Base-by-base conservation (phyloP, 2,329 filamentous ascomycete genomes). In the Talaromyces sp. region DNA sequence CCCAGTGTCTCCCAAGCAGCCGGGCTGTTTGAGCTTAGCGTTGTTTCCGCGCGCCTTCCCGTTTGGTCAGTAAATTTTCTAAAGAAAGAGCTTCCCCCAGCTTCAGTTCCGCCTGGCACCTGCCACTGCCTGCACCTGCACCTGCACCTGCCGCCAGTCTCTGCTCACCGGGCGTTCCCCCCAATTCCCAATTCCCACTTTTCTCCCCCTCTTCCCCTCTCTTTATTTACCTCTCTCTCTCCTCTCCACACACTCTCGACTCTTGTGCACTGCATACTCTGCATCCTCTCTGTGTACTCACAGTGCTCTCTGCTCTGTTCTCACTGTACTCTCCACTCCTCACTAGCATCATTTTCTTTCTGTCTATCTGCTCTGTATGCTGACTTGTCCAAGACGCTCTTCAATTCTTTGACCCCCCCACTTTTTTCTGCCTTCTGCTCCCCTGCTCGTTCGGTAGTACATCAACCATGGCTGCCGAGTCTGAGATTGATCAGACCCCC, bases 381-480 rank as follows among this genome's bases (percentile, higher is more conserved):
- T 42, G 42, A 44, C n/a, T 25, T 42, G 7, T 25, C 28, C 19
- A 28, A 57, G 51, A 55, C 53, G 33, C 15, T 53, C 42, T 57
- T 39, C 44, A 42, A 49, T 52, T 36, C 28, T 49, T 17, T 36
- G n/a, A 52, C 56, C 4, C 32, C 28, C 19, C 2, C 11, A 5
- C 19, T 39, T 58, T 7, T 30, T 30, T 30, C 28, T 30, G 28
- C 0, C 8, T 30, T 9, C 28, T 30, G 28, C 9, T 30, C 8
- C 6, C 6, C 30, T 36, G 44, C 44, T 11, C 39, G 32, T 39
- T 27, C 52, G 25, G 9, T 32, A 17, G 30, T 32, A 10, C 28
- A 28, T 44, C 15, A 55, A 58, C 11, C 17, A 62, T 62, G 60
- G 55, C 60, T 4, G 28, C 60, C 55, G 28, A n/a, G 25, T 30